Base-by-base conservation (phyloP, 495 filamentous ascomycete genomes). In the Ascodesmis nigricans region DNA sequence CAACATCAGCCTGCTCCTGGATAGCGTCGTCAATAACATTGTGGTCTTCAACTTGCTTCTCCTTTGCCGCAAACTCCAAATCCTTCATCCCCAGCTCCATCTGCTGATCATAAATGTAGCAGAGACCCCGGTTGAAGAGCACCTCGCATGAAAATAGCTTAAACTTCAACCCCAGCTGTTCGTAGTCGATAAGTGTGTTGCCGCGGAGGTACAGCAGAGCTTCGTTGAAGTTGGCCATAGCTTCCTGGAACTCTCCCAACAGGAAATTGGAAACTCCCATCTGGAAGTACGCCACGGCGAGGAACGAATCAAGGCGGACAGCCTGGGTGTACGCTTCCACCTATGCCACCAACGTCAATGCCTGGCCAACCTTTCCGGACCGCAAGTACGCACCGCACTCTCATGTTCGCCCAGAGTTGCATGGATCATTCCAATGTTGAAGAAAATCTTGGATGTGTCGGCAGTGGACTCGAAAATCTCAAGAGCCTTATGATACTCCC, bases 251-350 rank as follows among this genome's bases (percentile, higher is more conserved):
- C 53, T 99, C 90, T 36, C 81, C 83, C 21, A 93, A 64, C 32
- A 99, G 60, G 60, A 99, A 99, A 55, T 95, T 99, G 22, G 90
- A 95, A 1, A 99, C 87, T 17, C 87, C 87, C 57, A 95, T 78
- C 49, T 99, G 87, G 57, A 99, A 99, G 53, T 93, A 99, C 19
- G 87, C 90, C 31, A 99, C 79, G 29, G 87, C 87, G 14, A 99
- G 75, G 47, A 92, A 99, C 43, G 80, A 74, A 53, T 99, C 87
- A 23, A 92, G 63, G 31, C 71, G 63, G 42, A 92, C 70, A 14
- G 90, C 81, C 44, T 74, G 71, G 56, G 92, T 82, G 54, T 93
- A 99, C 57, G 73, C 91, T 55, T 90, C 74, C 42, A 95, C 79
- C 84, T 95, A 49, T 29, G 10, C 17, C 7, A 11, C n/a, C 23